A percentile compares a stretch with the other conserved stretches of the same genome.
phyloP scores from a whole-genome alignment of 2,329 filamentous ascomycete genomes.

The Fragosphaeria purpurea region DNA sequence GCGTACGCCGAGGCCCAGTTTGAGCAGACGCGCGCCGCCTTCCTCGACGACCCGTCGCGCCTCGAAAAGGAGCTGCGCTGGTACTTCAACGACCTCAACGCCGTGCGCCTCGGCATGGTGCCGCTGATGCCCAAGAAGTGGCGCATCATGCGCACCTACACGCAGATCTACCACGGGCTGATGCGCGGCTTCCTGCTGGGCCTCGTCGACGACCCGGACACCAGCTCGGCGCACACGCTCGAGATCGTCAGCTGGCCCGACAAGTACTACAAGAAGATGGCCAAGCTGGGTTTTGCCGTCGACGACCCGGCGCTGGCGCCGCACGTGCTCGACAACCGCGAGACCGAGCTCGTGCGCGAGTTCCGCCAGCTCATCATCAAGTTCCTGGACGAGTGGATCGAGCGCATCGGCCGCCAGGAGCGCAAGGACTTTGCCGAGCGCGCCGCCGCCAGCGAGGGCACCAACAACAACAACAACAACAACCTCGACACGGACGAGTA shows the following conservation, averaged over 20 bases:
- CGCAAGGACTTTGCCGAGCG: conserved; percentile 70
- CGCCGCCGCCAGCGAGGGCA: conserved; percentile 54
- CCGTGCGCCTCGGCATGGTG: conserved; percentile 86
- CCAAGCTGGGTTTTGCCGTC: conserved; percentile 69
- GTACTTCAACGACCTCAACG: conserved; percentile 97
- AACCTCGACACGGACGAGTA: conserved; percentile 82
- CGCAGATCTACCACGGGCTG: conserved; percentile 78
- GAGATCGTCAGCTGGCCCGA: conserved; percentile 92
- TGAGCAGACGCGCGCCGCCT: conserved; percentile 58
- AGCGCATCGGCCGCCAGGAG: conserved; percentile 78
- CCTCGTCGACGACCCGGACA: conserved; percentile 72
- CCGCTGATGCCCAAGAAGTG: conserved; percentile 90
- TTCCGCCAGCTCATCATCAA: conserved; percentile 93
- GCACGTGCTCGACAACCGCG: conserved; percentile 82
- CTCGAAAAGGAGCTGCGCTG: conserved; percentile 85
- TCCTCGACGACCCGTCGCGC: conserved; percentile 71
- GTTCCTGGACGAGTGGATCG: conserved; percentile 95
- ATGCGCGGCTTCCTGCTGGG: conserved; percentile 91
- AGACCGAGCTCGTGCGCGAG: conserved; percentile 81
- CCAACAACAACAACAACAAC: conserved; percentile 77
- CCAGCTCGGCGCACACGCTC: conserved; percentile 79
- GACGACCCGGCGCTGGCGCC: conserved; percentile 58
- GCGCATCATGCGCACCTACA: conserved; percentile 88
- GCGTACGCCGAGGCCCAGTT: conserved; percentile 66
- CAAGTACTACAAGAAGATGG: conserved; percentile 95